A percentile compares a stretch with the other conserved stretches of the same genome.
These are phyloP conservation scores for Psilocybe sp. DNA, from an alignment of 768 basidiomycete species.

Conservation along the genomic window DNA sequence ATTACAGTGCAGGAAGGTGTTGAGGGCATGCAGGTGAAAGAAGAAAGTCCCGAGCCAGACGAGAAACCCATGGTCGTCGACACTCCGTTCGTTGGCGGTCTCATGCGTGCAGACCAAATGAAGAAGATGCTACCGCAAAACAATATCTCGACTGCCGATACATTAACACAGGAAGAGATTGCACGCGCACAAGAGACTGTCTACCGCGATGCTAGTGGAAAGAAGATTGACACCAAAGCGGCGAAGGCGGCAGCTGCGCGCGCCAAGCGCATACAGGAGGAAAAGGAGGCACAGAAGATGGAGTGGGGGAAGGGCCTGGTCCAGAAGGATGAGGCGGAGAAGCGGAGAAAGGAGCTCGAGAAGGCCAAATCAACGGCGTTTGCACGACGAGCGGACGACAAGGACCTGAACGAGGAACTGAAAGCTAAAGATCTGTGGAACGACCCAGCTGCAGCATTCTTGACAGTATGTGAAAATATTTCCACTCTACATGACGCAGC, in stretches of 20 bases:
- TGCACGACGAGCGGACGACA: constrained; percentile 80
- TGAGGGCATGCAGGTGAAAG: constrained; percentile 21
- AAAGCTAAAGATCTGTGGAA: constrained; percentile 88
- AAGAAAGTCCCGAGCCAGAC: constrained; percentile 57
- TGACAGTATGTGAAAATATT: constrained; percentile 58
- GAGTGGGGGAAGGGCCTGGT: constrained; percentile 98
- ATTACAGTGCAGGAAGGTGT: constrained; percentile 58
- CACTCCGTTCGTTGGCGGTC: constrained; percentile 62
- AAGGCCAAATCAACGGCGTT: constrained; percentile 65
- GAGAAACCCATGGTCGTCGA: constrained; percentile 69
- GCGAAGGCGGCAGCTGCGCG: constrained; percentile 82
- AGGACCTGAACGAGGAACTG: constrained; percentile 79
- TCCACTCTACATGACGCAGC: neutral
- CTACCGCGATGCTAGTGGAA: constrained; percentile 87
- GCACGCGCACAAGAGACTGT: constrained; percentile 83
- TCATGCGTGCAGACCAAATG: constrained; percentile 75
- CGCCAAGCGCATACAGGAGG: constrained; percentile 76
- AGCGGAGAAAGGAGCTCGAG: constrained; percentile 60
- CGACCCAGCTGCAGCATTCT: constrained; percentile 94
- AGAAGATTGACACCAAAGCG: constrained; percentile 85
- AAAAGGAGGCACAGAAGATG: constrained; percentile 89
- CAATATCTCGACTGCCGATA: constrained; percentile 28
- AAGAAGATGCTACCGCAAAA: constrained; percentile 55
- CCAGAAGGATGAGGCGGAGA: constrained; percentile 80
- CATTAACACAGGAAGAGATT: constrained; percentile 49